Conservation (phyloP, 108 stramenopile genomes). For the Mayamaea pseudoterrestris region DNA sequence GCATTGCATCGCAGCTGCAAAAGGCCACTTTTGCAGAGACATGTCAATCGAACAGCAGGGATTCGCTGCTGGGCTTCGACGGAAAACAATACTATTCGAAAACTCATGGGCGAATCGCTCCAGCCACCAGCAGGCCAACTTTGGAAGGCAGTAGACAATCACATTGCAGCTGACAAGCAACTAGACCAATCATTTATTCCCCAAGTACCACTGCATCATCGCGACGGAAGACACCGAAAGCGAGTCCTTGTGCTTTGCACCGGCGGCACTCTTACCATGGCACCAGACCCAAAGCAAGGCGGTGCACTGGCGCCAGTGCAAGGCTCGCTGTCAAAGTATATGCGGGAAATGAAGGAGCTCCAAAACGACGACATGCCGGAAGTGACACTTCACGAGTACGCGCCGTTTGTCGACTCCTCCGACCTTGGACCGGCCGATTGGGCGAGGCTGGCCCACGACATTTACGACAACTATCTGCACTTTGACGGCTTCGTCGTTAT, state of each 20-base stretch:
- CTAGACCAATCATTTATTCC: slow-evolving; percentile 32
- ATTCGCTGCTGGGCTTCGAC: too few relatives aligned
- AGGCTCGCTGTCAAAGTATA: slow-evolving; percentile 60
- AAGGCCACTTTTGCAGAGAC: too few relatives aligned
- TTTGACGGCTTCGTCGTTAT: slow-evolving; percentile 96
- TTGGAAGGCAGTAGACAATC: slow-evolving; percentile 3
- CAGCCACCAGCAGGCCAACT: slow-evolving; percentile 25
- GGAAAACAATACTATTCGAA: slow-evolving; percentile 9
- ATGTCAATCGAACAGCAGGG: too few relatives aligned
- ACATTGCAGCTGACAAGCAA: slow-evolving; percentile 4
- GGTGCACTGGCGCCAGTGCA: slow-evolving; percentile 57
- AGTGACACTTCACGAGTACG: slow-evolving; percentile 59
- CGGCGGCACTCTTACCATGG: slow-evolving; percentile 81
- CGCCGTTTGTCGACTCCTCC: slow-evolving; percentile 69
- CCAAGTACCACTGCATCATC: slow-evolving; percentile 35
- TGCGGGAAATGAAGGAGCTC: slow-evolving; percentile 67
- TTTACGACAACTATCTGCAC: slow-evolving; percentile 63
- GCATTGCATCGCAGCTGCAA: too few relatives aligned
- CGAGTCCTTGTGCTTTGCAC: slow-evolving; percentile 58
- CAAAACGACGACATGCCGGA: slow-evolving; percentile 67
- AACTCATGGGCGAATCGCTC: slow-evolving; percentile 21
- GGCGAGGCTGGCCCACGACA: slow-evolving; percentile 69
- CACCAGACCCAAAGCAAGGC: slow-evolving; percentile 49
- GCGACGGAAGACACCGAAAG: slow-evolving; percentile 30
- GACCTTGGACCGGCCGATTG: slow-evolving; percentile 90